Percentiles rank a stretch among this genome's conserved stretches.
Conservation (phyloP, 345 rosid genomes). For the Capsella bursapastoris region DNA sequence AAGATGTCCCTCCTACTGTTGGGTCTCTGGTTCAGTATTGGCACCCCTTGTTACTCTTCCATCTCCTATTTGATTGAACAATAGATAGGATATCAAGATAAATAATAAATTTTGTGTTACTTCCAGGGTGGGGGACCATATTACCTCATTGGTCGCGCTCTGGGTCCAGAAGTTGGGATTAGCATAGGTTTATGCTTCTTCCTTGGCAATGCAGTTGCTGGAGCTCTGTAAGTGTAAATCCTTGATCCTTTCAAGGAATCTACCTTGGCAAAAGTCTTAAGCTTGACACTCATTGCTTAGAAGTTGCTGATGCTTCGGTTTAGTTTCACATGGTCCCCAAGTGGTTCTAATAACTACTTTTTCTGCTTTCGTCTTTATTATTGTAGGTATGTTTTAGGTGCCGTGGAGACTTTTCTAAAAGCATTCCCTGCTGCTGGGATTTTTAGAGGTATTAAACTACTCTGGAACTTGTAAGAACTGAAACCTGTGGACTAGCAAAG, state of each 20-base stretch:
- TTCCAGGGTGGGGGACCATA: slow-evolving; percentile 91
- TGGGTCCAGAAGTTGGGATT: slow-evolving; percentile 99
- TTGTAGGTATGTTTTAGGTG: slow-evolving; percentile 95
- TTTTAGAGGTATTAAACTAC: slow-evolving; percentile 69
- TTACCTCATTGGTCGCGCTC: slow-evolving; percentile 99
- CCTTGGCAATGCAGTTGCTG: slow-evolving; percentile 99
- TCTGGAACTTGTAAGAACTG: slow-evolving; percentile 32
- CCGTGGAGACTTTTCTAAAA: slow-evolving; percentile 96
- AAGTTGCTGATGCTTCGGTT: slow-evolving; percentile 34
- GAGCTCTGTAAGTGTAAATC: slow-evolving; percentile 87
- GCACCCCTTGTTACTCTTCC: slow-evolving; percentile 16
- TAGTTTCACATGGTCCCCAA: slow-evolving; percentile 29
- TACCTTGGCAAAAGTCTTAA: slow-evolving; percentile 24
- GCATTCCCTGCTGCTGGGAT: slow-evolving; percentile 98
- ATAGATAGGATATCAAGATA: slow-evolving; percentile 18
- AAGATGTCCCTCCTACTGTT: slow-evolving; percentile 20
- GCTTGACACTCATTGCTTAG: slow-evolving; percentile 18
- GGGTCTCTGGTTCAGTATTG: slow-evolving; percentile 26
- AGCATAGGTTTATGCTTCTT: slow-evolving; percentile 99
- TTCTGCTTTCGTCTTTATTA: slow-evolving; percentile 19
- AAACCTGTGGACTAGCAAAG: slow-evolving; percentile 26
- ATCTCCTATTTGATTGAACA: slow-evolving; percentile 18
- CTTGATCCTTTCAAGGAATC: slow-evolving; percentile 36
- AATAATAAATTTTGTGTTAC: slow-evolving; percentile 21
- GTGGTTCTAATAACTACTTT: slow-evolving; percentile 28